Percentiles rank a stretch among this genome's conserved stretches.
These are phyloP conservation scores for Coemansia asiatica DNA, from an alignment of 192 early-diverging fungal genomes.

Conservation along the genomic window DNA sequence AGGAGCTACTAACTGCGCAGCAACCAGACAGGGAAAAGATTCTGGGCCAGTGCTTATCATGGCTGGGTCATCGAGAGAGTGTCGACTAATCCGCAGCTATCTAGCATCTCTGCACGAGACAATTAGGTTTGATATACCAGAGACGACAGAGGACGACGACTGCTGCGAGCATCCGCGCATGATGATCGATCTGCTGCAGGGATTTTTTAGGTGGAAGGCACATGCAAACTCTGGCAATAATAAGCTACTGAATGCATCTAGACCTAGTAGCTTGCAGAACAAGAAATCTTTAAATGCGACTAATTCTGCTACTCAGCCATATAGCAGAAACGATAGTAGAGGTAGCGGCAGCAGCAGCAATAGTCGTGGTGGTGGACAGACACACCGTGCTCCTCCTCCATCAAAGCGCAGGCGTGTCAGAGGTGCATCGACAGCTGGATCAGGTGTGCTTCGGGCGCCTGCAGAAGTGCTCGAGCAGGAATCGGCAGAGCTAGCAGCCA, in stretches of 20 bases:
- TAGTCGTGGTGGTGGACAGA: constrained; percentile 3
- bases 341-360: background rate
- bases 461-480: constrained; percentile 34
- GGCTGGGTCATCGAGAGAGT: constrained; percentile 26
- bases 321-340: background rate
- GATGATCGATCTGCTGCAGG: constrained; percentile 57
- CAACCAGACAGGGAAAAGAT: background rate
- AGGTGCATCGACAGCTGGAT: constrained; percentile 49
- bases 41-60: constrained; percentile 34
- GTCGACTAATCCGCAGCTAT: constrained; percentile 27
- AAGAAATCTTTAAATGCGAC: too few relatives aligned
- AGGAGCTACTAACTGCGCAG: constrained; percentile 20
- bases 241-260: too few relatives aligned
- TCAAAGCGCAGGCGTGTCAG: constrained; percentile 57
- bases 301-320: too few relatives aligned
- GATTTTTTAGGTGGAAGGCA: constrained; percentile 79
- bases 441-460: constrained; percentile 31
- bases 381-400: constrained; percentile 34
- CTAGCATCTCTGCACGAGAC: constrained; percentile 4
- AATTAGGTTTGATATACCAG: background rate
- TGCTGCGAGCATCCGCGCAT: constrained; percentile 24
- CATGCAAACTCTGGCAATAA: constrained; percentile 51
- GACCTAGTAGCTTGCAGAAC: constrained; percentile 1
- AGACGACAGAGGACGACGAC: background rate
- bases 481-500: constrained; percentile 31